Evolutionary conservation across 2,329 filamentous ascomycete genomes (phyloP).

Genomic region (Penicillium palitans): DNA sequence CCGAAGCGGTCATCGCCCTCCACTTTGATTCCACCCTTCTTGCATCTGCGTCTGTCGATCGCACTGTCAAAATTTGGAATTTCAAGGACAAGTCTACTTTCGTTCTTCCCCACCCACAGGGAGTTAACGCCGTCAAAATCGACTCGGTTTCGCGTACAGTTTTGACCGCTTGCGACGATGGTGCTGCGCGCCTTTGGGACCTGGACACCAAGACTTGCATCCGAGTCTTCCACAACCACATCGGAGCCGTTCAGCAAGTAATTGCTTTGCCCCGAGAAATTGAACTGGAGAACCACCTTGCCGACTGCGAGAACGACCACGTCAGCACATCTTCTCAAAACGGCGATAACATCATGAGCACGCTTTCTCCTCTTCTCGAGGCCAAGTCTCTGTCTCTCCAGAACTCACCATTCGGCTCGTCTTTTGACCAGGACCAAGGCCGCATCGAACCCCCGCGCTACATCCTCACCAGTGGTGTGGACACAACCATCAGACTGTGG

Average conservation of each 20-base stretch:
- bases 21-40: slow-evolving; percentile 84
- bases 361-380: slow-evolving; percentile 28
- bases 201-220: slow-evolving; percentile 80
- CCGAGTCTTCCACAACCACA: slow-evolving; percentile 77
- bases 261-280: slow-evolving; percentile 82
- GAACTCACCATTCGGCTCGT: slow-evolving; percentile 59
- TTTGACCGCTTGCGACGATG: slow-evolving; percentile 91
- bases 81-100: slow-evolving; percentile 81
- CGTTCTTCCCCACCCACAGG: slow-evolving; percentile 79
- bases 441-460: slow-evolving; percentile 80
- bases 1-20: slow-evolving; percentile 78
- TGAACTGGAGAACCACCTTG: slow-evolving; percentile 74
- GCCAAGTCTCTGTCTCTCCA: slow-evolving; percentile 35
- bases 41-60: slow-evolving; percentile 86
- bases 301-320: slow-evolving; percentile 58
- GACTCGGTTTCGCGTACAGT: slow-evolving; percentile 80
- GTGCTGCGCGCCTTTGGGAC: slow-evolving; percentile 89
- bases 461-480: slow-evolving; percentile 88
- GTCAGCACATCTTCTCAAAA: slow-evolving; percentile 39
- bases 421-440: slow-evolving; percentile 60
- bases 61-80: slow-evolving; percentile 89
- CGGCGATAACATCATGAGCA: slow-evolving; percentile 27
- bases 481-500: slow-evolving; percentile 91
- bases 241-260: slow-evolving; percentile 93
- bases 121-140: slow-evolving; percentile 94